Base-by-base conservation (phyloP, 805 yeast species). In the Yamadazyma sp. region DNA sequence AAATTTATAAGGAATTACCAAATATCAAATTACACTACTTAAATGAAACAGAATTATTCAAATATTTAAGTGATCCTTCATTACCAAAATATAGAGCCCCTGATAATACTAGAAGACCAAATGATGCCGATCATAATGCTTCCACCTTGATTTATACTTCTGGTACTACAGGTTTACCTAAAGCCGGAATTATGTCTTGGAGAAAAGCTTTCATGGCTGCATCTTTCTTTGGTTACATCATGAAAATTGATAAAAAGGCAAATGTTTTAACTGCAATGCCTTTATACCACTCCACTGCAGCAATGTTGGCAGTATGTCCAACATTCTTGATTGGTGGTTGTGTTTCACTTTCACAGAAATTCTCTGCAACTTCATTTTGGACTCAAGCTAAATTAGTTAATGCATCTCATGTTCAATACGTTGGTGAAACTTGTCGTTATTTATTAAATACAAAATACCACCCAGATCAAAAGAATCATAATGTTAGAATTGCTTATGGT, bases 151-250 rank as follows among this genome's bases (percentile, higher is more conserved):
- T 89, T 33, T 89, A 82, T 58, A 89, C 98, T 0, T 85, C 95
- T 0, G 98, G 98, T 25, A 91, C 97, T 5, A 86, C 97, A 0
- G 97, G 97, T 0, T 63, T 89, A 42, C 97, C 98, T 11, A 89
- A 89, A 58, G 84, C 96, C 4, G 97, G 95, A 2, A 82, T 85
- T 37, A 80, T 89, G 80, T 81, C 93, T 4, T 88, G 96, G 96
- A 73, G 87, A 50, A 89, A 88, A 58, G 75, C 84, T 5, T 74
- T 71, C 30, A 67, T 83, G 65, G 95, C 95, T 1, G 64, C 86
- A 1, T 59, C 70, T 2, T 53, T 86, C 17, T 88, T 86, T 52
- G 86, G 86, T 1, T 72, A 72, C 44, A 80, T 86, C 27, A 73
- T 83, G 64, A 73, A 78, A 40, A 68, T 86, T 46, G 57, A 64